Evolutionary conservation across 225 moss, liverwort and hornwort species (phyloP), one percentile per base, ranked within the genome.

Genomic region (Anthoceros angustus): DNA sequence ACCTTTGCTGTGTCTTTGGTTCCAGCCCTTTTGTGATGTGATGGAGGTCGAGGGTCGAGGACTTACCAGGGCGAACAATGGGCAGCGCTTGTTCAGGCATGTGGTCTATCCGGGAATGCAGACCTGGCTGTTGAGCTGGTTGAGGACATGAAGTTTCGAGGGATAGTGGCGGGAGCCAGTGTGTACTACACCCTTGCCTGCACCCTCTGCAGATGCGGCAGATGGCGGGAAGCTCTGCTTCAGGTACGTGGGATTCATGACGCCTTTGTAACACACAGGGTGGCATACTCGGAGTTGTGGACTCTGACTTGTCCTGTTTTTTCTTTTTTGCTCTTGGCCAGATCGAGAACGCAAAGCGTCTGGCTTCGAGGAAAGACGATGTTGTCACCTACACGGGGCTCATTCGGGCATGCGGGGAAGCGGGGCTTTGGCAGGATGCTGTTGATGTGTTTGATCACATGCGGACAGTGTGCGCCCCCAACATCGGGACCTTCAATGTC

Each of bases 341-440:
- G 98, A 86, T 98, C 25, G 86, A 82, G 39, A 80, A 78, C 64
- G 67, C 86, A 14, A 12, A 63, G 24, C 75, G 70, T 39, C 79
- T 85, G 61, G 74, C 85, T 63, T 80, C 87, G 24, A 72, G 72
- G 66, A 87, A 81, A 74, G 77, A 86, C 18, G 74, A 87, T 38
- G 92, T 98, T 12, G 69, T 81, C 50, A 92, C 92, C n/a, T 98
- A 79, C 77, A 98, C 92, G 20, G 91, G 98, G 32, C 76, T 98
- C 5, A 89, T 98, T 49, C 85, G 75, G 25, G 84, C 86, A 63
- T 98, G 98, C 71, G 82, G 81, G 66, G 81, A 87, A 70, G 86
- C 73, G 43, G 87, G 87, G 21, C 84, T 71, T 48, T 98, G 88
- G 98, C 75, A 77, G 66, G 85, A 92, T 79, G 92, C 85, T 11